Conservation (phyloP, 768 basidiomycete genomes). For the Psilocybe tampanensis region DNA sequence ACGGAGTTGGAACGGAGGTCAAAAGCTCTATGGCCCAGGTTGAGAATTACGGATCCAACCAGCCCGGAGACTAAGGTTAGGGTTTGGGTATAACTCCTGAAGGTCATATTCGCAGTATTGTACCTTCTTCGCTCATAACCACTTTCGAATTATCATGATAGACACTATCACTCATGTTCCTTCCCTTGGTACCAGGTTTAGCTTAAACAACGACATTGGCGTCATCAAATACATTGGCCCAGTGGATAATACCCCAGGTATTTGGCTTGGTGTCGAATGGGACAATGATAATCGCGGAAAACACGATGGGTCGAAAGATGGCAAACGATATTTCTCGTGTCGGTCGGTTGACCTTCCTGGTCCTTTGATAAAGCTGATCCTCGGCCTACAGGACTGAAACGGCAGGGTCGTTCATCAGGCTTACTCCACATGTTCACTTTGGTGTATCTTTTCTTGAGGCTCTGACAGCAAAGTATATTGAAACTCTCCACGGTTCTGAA, state of each 20-base stretch:
- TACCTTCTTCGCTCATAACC: no score
- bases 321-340: constrained; percentile 77
- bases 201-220: constrained; percentile 54
- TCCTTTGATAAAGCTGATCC: constrained; percentile 8
- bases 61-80: constrained; percentile 27
- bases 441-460: constrained; percentile 78
- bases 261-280: constrained; percentile 99
- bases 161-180: constrained; percentile 27
- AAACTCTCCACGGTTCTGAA: constrained; percentile 51
- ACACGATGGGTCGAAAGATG: constrained; percentile 83
- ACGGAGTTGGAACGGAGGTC: constrained; percentile 7
- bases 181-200: constrained; percentile 56
- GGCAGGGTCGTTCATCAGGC: constrained; percentile 83
- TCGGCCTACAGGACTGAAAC: constrained; percentile 49
- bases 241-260: constrained; percentile 62
- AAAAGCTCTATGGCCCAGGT: constrained; percentile 1
- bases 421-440: constrained; percentile 56
- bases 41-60: not conserved
- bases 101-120: no score
- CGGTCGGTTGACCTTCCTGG: constrained; percentile 47
- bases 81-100: constrained; percentile 28
- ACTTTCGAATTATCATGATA: constrained; percentile 10
- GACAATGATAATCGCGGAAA: constrained; percentile 85
- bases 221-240: constrained; percentile 72
- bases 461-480: constrained; percentile 77